Conservation (phyloP, 805 yeast species). For the Saccharomyces kudriavzevii region DNA sequence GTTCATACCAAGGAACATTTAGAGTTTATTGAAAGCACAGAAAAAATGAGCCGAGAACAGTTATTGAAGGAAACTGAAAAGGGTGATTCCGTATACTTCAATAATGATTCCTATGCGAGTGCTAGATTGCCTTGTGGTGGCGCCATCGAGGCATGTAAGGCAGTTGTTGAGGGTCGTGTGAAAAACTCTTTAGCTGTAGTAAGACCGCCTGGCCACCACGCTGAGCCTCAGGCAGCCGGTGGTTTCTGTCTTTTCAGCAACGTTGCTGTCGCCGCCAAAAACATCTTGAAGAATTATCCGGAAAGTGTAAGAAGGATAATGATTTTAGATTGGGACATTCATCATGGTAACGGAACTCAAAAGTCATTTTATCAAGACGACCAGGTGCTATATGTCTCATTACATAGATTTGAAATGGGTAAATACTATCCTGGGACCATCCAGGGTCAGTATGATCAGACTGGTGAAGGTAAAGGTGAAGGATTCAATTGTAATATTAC, state of each 20-base stretch:
- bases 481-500: constrained; percentile 89
- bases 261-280: constrained; percentile 94
- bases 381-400: constrained; percentile 79
- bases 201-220: constrained; percentile 99
- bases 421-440: constrained; percentile 89
- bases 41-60: constrained; percentile 66
- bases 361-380: constrained; percentile 85
- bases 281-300: constrained; percentile 72
- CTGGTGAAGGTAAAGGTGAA: constrained; percentile 79
- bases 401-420: constrained; percentile 89
- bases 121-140: constrained; percentile 96
- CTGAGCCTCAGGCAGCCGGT: constrained; percentile 95
- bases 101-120: constrained; percentile 77
- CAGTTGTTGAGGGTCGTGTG: constrained; percentile 87
- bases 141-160: constrained; percentile 89
- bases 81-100: constrained; percentile 92
- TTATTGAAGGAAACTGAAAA: constrained; percentile 75
- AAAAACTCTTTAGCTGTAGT: constrained; percentile 91
- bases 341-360: constrained; percentile 98
- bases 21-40: constrained; percentile 65
- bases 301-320: constrained; percentile 79
- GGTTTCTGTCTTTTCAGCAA: constrained; percentile 95
- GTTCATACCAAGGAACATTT: constrained; percentile 83
- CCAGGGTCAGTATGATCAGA: constrained; percentile 72
- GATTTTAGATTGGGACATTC: constrained; percentile 95